phyloP scores from a whole-genome alignment of 2,329 filamentous ascomycete species.

The Echinosphaeria canescens region DNA sequence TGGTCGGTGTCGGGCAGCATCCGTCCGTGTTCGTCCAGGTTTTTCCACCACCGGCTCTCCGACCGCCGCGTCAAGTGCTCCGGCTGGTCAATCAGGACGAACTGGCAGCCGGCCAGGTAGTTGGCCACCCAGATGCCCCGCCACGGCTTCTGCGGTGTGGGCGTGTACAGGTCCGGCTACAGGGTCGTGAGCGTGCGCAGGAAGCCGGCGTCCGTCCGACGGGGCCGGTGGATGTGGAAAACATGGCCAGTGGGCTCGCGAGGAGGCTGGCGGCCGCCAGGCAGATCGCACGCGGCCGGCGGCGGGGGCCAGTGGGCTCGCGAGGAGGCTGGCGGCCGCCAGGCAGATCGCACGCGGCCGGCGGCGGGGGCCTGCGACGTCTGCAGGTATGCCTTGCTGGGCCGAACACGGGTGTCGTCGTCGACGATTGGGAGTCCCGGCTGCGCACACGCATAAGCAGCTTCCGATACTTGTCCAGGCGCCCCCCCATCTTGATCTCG shows the following conservation, averaged over 20 bases:
- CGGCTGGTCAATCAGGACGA: slow-evolving; percentile 61
- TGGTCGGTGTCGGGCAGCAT: slow-evolving; percentile 17
- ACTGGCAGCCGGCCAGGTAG: slow-evolving; percentile 73
- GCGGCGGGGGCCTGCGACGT: no score
- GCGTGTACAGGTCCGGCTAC: slow-evolving; percentile 53
- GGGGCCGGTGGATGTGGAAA: slow-evolving; percentile 60
- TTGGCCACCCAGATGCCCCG: slow-evolving; percentile 87
- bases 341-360: no score
- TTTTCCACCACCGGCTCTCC: slow-evolving; percentile 15
- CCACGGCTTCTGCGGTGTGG: slow-evolving; percentile 61
- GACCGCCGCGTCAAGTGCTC: slow-evolving; percentile 28
- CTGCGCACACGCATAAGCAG: no score
- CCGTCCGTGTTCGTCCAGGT: slow-evolving; percentile 10
- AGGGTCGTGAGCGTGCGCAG: slow-evolving; percentile 49
- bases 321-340: slow-evolving; percentile 16
- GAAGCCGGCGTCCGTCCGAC: slow-evolving; percentile 27
- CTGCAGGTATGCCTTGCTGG: no score
- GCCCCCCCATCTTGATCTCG: no score
- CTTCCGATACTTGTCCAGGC: no score
- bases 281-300: background rate
- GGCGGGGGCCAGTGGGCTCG: background rate
- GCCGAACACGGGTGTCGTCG: no score
- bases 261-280: no score
- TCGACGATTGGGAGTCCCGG: no score
- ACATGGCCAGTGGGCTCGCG: slow-evolving; percentile 41